Evolutionary conservation across 331 rosid species (phyloP).

Genomic region (Stylosanthes scabra): DNA sequence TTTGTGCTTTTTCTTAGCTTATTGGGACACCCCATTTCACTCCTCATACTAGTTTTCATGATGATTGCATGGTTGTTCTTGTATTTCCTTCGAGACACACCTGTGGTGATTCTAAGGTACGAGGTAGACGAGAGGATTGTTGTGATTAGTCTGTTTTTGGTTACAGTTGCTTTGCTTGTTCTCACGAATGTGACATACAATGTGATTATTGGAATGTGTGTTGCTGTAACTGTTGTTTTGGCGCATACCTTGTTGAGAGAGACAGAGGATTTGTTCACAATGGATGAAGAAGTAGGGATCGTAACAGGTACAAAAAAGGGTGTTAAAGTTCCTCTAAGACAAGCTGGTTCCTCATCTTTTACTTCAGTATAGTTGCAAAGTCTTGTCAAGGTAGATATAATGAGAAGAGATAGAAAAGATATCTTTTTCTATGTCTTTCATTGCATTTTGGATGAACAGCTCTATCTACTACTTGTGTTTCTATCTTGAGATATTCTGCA

Average conservation of each 20-base stretch:
- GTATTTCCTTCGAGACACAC: slow-evolving; percentile 56
- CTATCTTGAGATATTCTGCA: too few relatives aligned
- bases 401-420: too few relatives aligned
- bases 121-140: slow-evolving; percentile 57
- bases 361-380: slow-evolving; percentile 22
- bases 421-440: too few relatives aligned
- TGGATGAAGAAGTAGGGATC: slow-evolving; percentile 54
- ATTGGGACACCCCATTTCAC: slow-evolving; percentile 62
- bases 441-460: too few relatives aligned
- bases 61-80: slow-evolving; percentile 63
- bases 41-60: slow-evolving; percentile 49
- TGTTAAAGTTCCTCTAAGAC: slow-evolving; percentile 61
- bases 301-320: slow-evolving; percentile 34
- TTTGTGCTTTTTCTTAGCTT: slow-evolving; percentile 61
- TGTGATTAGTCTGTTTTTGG: slow-evolving; percentile 39
- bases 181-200: slow-evolving; percentile 53
- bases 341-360: slow-evolving; percentile 73
- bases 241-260: slow-evolving; percentile 60
- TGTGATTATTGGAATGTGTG: slow-evolving; percentile 46
- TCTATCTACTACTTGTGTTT: too few relatives aligned
- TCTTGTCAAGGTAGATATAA: too few relatives aligned
- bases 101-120: slow-evolving; percentile 48
- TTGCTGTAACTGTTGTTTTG: slow-evolving; percentile 47
- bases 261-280: slow-evolving; percentile 53
- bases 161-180: slow-evolving; percentile 51